These are phyloP conservation scores for Ogataea methylovora DNA, from an alignment of 805 yeast species.

Conservation along the genomic window DNA sequence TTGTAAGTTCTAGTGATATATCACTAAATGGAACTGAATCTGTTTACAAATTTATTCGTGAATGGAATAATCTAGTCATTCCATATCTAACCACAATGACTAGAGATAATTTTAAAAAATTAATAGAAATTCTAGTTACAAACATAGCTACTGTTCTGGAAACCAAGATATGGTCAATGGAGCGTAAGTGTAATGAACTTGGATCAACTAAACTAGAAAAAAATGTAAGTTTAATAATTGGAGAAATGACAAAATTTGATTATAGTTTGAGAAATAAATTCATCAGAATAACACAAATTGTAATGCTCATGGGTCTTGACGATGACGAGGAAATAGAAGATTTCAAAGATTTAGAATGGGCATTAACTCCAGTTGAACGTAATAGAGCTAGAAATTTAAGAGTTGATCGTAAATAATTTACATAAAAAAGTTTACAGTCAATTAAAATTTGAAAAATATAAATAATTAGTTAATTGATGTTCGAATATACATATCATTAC, in stretches of 20 bases:
- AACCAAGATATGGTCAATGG: slow-evolving; percentile 56
- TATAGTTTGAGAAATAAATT: slow-evolving; percentile 75
- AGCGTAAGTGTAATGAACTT: slow-evolving; percentile 65
- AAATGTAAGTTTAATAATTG: slow-evolving; percentile 67
- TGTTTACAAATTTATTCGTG: slow-evolving; percentile 42
- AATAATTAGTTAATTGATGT: too few species aligned
- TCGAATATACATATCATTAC: too few species aligned
- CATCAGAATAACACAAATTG: slow-evolving; percentile 75
- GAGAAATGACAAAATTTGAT: slow-evolving; percentile 63
- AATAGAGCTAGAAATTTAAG: slow-evolving; percentile 52
- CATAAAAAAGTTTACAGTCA: too few species aligned
- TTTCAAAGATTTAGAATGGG: slow-evolving; percentile 46
- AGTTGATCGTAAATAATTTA: slow-evolving; percentile 27
- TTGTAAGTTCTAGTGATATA: slow-evolving; percentile 14
- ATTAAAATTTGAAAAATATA: too few species aligned
- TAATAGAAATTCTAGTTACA: slow-evolving; percentile 43
- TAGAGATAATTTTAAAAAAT: slow-evolving; percentile 37
- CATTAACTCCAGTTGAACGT: slow-evolving; percentile 69
- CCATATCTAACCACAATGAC: slow-evolving; percentile 45
- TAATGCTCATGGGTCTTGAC: slow-evolving; percentile 75
- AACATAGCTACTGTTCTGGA: slow-evolving; percentile 54
- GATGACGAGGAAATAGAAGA: slow-evolving; percentile 40
- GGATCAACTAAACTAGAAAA: slow-evolving; percentile 82
- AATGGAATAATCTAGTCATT: slow-evolving; percentile 56
- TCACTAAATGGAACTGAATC: slow-evolving; percentile 15